Evolutionary conservation across 164 flowering plant genomes (phyloP).

Genomic region (Stephania cephalantha): DNA sequence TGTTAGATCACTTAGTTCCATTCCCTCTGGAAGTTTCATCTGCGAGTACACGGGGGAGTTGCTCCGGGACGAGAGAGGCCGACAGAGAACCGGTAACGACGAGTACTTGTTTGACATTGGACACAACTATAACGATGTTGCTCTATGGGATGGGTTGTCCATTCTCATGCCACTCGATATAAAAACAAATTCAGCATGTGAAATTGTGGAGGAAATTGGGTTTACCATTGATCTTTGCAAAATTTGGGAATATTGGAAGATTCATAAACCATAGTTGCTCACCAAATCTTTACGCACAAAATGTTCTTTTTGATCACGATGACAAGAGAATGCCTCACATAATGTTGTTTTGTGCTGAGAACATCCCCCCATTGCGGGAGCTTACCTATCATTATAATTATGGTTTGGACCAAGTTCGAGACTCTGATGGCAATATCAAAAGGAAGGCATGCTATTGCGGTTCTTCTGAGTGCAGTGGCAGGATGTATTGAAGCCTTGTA

Average conservation of each 20-base stretch:
- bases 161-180: conserved; percentile 24
- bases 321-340: background rate
- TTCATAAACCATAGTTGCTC: conserved; percentile 61
- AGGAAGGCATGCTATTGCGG: background rate
- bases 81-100: conserved; percentile 50
- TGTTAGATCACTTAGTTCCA: conserved; percentile 56
- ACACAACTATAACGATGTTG: conserved; percentile 34
- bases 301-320: background rate
- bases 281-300: conserved; percentile 71
- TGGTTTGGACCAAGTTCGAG: background rate
- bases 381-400: conserved; percentile 23
- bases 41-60: conserved; percentile 26
- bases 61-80: conserved; percentile 60
- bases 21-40: conserved; percentile 71
- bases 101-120: conserved; percentile 85
- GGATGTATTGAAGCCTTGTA: background rate
- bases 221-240: background rate
- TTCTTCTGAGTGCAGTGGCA: background rate
- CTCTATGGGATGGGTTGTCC: conserved; percentile 30
- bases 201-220: conserved; percentile 27
- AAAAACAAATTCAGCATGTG: conserved; percentile 13
- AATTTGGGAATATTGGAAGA: background rate
- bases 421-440: background rate
- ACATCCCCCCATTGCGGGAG: conserved; percentile 69
- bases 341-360: conserved; percentile 46